These are phyloP conservation scores for Aspergillus tubingensis DNA, from an alignment of 2,329 filamentous ascomycete species.

Conservation along the genomic window DNA sequence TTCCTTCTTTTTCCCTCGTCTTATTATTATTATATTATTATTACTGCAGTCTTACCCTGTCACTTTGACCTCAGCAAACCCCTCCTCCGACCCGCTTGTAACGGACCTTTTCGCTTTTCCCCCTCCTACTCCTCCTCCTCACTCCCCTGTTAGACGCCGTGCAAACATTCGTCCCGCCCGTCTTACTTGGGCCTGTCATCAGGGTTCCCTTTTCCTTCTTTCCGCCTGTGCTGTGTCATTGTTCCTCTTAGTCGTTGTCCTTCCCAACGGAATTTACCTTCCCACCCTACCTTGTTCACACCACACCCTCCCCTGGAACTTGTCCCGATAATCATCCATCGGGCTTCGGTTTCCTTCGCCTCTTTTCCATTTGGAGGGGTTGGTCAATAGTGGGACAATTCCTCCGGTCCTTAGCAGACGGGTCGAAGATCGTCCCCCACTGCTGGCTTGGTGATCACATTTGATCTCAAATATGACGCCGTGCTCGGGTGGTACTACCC, in stretches of 20 bases:
- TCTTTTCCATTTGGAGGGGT: slow-evolving; percentile 1
- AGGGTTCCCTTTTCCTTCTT: background rate
- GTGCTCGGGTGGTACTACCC: slow-evolving; percentile 40
- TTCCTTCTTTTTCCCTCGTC: background rate
- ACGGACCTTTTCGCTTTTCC: slow-evolving; percentile 12
- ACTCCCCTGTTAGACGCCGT: slow-evolving; percentile 25
- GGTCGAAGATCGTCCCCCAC: slow-evolving; percentile 15
- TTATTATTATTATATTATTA: background rate
- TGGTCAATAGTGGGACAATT: slow-evolving; percentile 5
- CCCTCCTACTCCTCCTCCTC: slow-evolving; percentile 2
- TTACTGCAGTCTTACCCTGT: slow-evolving; percentile 14
- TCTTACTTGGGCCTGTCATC: slow-evolving; percentile 7
- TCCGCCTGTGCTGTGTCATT: background rate
- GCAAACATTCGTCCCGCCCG: slow-evolving; percentile 30
- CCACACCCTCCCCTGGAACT: background rate
- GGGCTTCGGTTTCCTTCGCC: background rate
- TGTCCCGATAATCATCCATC: background rate
- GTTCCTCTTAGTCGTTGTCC: background rate
- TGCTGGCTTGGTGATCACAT: slow-evolving; percentile 20
- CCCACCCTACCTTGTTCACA: background rate
- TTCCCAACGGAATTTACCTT: slow-evolving; percentile 2
- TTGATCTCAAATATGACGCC: slow-evolving; percentile 38
- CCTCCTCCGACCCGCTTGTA: slow-evolving; percentile 24
- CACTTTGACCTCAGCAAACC: slow-evolving; percentile 21
- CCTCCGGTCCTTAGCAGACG: slow-evolving; percentile 12